Percentiles rank a stretch among this genome's conserved stretches.
Conservation (phyloP, 2,329 filamentous ascomycete species). For the Fusarium sp. region DNA sequence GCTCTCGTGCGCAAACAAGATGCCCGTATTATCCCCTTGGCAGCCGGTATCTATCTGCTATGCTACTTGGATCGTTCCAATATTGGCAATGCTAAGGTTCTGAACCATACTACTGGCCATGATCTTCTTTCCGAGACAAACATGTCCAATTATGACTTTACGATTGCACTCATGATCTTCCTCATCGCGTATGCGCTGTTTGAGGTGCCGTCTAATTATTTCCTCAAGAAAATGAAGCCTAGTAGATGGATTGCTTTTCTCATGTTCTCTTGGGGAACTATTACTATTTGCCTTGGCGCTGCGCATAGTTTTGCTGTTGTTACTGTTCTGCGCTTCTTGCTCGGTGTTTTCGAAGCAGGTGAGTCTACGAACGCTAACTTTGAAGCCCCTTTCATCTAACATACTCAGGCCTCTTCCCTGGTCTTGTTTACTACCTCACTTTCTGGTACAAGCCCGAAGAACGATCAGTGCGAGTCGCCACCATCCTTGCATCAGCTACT, state of each 20-base stretch:
- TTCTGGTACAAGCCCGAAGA: slow-evolving; percentile 79
- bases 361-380: background rate
- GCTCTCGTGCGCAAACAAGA: slow-evolving; percentile 34
- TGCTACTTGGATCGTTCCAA: slow-evolving; percentile 65
- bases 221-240: slow-evolving; percentile 60
- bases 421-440: slow-evolving; percentile 59
- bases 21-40: slow-evolving; percentile 37
- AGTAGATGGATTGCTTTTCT: slow-evolving; percentile 57
- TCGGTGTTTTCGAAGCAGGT: slow-evolving; percentile 49
- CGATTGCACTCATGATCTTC: slow-evolving; percentile 57
- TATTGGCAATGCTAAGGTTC: slow-evolving; percentile 56
- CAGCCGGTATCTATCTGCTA: slow-evolving; percentile 49
- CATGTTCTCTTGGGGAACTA: slow-evolving; percentile 49
- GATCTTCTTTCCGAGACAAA: slow-evolving; percentile 58
- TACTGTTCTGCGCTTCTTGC: slow-evolving; percentile 46
- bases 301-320: slow-evolving; percentile 50
- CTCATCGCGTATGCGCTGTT: slow-evolving; percentile 67
- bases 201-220: slow-evolving; percentile 57
- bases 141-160: slow-evolving; percentile 63
- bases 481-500: slow-evolving; percentile 73
- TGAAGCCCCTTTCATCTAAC: background rate
- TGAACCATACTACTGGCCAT: slow-evolving; percentile 50
- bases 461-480: slow-evolving; percentile 71
- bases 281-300: slow-evolving; percentile 57
- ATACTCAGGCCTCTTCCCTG: slow-evolving; percentile 53